Evolutionary conservation across 768 basidiomycete species (phyloP).

Genomic region (Agaricus sinodeliciosus): DNA sequence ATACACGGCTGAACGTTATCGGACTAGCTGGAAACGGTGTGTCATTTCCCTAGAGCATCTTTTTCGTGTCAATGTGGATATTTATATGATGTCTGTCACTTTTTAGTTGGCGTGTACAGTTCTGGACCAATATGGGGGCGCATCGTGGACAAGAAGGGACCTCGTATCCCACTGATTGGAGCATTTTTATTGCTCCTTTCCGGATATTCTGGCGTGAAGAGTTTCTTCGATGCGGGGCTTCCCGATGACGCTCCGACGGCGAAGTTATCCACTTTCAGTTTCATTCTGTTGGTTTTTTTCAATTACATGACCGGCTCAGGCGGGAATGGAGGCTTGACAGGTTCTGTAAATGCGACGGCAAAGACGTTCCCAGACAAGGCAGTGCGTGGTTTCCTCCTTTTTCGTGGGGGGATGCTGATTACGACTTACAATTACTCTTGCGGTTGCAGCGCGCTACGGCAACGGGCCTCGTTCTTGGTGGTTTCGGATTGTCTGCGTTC

Average conservation of each 20-base stretch:
- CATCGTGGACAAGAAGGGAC: constrained; percentile 69
- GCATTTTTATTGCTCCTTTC: constrained; percentile 54
- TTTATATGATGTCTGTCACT: neutral
- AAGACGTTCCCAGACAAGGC: constrained; percentile 71
- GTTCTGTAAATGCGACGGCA: constrained; percentile 77
- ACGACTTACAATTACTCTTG: neutral
- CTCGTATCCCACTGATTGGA: constrained; percentile 54
- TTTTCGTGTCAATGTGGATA: neutral
- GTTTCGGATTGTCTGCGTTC: constrained; percentile 89
- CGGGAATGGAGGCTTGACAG: constrained; percentile 61
- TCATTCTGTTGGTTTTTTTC: constrained; percentile 51
- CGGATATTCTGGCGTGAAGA: constrained; percentile 72
- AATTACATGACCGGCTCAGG: constrained; percentile 74
- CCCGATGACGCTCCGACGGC: constrained; percentile 26
- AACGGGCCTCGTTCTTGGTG: constrained; percentile 76
- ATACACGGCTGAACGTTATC: constrained; percentile 79
- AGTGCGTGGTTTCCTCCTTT: constrained; percentile 31
- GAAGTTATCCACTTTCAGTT: constrained; percentile 26
- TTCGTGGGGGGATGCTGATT: neutral
- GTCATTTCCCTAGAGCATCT: constrained; percentile 14
- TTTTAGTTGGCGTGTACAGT: constrained; percentile 67
- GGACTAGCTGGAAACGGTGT: constrained; percentile 74
- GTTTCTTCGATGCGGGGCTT: constrained; percentile 55
- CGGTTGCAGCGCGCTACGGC: constrained; percentile 57
- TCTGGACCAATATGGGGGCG: constrained; percentile 76